Base-by-base conservation (phyloP, 2,329 filamentous ascomycete genomes). In the Fusarium circinatum region DNA sequence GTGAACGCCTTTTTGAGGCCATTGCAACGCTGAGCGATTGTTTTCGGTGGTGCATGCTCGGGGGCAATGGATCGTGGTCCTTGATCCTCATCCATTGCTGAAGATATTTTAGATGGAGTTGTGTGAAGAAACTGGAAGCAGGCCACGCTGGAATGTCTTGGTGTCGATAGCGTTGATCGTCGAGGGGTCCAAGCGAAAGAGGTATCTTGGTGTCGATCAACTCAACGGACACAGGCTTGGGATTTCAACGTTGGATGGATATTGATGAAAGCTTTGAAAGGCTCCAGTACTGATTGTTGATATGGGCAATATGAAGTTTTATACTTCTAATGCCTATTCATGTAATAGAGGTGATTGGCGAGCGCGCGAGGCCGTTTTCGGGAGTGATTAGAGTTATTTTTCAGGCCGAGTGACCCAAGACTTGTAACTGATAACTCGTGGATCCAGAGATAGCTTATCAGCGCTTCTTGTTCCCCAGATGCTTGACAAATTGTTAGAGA, bases 11-110 rank as follows among this genome's bases (percentile, higher is more conserved):
- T 83, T 38, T 66, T 70, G 26, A 81, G 42, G 28, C 76, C 76
- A 51, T 75, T 73, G 49, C 79, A 70, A 32, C 79, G 79, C 57
- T 79, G 68, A 39, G 73, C 26, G 56, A 82, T 55, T 39, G 74
- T 70, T 76, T 79, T 84, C 65, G 75, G 80, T 24, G 82, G 79
- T 12, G 78, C 72, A 36, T 78, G 71, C 56, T 80, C 80, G 22
- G 86, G 85, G 71, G 83, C 81, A 76, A 89, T 88, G 54, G 84
- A 82, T 20, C 85, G 85, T 22, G 88, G 87, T 8, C 82, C 86
- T 62, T 88, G 86, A 71, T 89, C 86, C 76, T 90, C 88, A 71
- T 90, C 88, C 88, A 90, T 90, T 64, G 30, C 59, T 65, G 55
- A 47, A 55, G 60, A 44, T 39, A 12, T 70, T 17, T 67, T 17